Base-by-base conservation (phyloP, 441 rosid genomes). In the Hypseocharis bilobata region DNA sequence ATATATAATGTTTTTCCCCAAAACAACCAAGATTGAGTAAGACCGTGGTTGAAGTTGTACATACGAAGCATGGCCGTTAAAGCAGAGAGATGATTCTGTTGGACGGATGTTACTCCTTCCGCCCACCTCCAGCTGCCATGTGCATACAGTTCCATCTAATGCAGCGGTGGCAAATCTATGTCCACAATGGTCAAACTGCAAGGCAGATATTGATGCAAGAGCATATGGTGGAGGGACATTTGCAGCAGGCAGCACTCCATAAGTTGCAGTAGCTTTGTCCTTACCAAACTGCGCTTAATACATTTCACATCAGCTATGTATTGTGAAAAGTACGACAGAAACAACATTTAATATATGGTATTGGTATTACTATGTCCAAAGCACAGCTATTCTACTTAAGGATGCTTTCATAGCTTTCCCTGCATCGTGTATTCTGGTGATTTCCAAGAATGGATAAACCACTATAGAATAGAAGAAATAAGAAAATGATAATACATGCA, bases 41-140 rank as follows among this genome's bases (percentile, higher is more conserved):
- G n/a, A n/a, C n/a, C n/a, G n/a, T n/a, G n/a, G n/a, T n/a, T n/a
- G n/a, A n/a, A n/a, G n/a, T n/a, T n/a, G 75, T 25, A 79, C 96
- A 32, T 90, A 92, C 98, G 84, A 79, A 55, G 96, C 89, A 76
- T 88, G 81, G 68, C 85, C 81, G 72, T 81, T 86, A 76, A 92
- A 92, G 82, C 98, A 89, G 73, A 87, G 83, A 81, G 88, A 92
- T 58, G 98, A 89, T 77, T 88, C 98, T 19, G 87, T 85, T 6
- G 96, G 94, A 72, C 70, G 69, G 72, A 82, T 78, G 64, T 89
- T 89, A 84, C 96, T 85, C 82, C 94, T 81, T 78, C 96, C 96
- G 65, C 96, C 96, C 72, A 85, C 98, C 81, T 88, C 96, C 68
- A 91, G 83, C 80, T 89, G 92, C 98, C 98, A 92, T 2, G 88